These are phyloP conservation scores for Ophiostoma piceae DNA, from an alignment of 2,329 filamentous ascomycete genomes.

Conservation along the genomic window DNA sequence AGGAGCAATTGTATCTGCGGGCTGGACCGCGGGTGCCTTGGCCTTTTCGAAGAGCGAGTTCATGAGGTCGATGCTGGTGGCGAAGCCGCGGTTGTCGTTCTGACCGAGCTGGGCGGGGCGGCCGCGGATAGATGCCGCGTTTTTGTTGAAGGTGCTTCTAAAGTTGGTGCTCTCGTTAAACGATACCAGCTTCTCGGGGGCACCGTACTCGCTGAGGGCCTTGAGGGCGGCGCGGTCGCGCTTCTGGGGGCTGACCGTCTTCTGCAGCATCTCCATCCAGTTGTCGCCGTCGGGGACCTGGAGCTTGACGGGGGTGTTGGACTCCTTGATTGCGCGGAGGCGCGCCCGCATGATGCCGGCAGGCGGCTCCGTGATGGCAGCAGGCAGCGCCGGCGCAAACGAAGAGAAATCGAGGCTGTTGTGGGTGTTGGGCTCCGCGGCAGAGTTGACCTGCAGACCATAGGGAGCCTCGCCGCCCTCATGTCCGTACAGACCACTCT, in stretches of 20 bases:
- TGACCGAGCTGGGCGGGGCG: slow-evolving; percentile 33
- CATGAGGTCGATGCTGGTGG: slow-evolving; percentile 92
- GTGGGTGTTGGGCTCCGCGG: slow-evolving; percentile 58
- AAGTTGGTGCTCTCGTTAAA: slow-evolving; percentile 33
- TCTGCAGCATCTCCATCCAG: slow-evolving; percentile 90
- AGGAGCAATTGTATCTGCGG: slow-evolving; percentile 45
- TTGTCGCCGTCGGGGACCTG: slow-evolving; percentile 68
- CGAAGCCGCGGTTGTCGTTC: slow-evolving; percentile 60
- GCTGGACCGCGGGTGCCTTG: slow-evolving; percentile 47
- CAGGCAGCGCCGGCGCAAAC: slow-evolving; percentile 42
- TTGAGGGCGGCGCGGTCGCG: slow-evolving; percentile 72
- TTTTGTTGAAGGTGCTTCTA: slow-evolving; percentile 33
- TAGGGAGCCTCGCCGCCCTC: slow-evolving; percentile 69
- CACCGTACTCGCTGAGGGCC: slow-evolving; percentile 53
- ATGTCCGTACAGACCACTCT: slow-evolving; percentile 68
- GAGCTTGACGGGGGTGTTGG: slow-evolving; percentile 52
- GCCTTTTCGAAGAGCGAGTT: slow-evolving; percentile 82
- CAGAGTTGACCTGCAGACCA: slow-evolving; percentile 66
- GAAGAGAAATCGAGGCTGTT: slow-evolving; percentile 43
- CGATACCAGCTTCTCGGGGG: slow-evolving; percentile 44
- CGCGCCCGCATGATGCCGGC: slow-evolving; percentile 59
- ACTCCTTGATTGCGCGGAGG: slow-evolving; percentile 58
- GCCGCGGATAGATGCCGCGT: slow-evolving; percentile 32
- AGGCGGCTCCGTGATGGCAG: slow-evolving; percentile 48
- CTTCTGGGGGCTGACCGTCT: slow-evolving; percentile 90